Base-by-base conservation (phyloP, 306 rosid species). In the Castanea sativa region DNA sequence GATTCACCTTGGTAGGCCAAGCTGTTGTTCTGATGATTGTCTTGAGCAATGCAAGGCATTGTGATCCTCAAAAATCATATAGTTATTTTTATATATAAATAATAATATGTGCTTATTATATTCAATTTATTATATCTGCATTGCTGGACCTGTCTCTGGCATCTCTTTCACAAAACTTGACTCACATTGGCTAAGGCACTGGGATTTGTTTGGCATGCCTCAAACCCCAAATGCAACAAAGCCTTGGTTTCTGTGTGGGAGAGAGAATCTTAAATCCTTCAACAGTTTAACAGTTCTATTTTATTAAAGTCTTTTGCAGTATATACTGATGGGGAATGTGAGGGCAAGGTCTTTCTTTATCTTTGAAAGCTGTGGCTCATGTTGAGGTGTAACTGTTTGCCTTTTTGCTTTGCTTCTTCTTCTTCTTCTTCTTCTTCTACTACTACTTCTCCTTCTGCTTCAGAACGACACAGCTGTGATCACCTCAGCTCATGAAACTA, bases 141-240 rank as follows among this genome's bases (percentile, higher is more conserved):
- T 65, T 88, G 92, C 91, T 84, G 97, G 91, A 81, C 77, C 82
- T 86, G 92, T 83, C 92, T 78, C 79, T 73, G 84, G 97, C 98
- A 87, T 92, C 90, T 88, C 85, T 73, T 91, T 87, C 99, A 93
- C 97, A 85, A 91, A 91, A 86, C 96, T 93, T 83, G 87, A 86
- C 87, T 56, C 78, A 76, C 87, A 93, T 90, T 93, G 99, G 98
- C 87, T 84, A 82, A 82, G 85, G 76, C 92, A 89, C 92, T 93
- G 92, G 76, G 95, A 91, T 88, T 90, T 93, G 93, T 86, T 91
- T 88, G 87, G 98, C 97, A 93, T 90, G 97, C 94, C 82, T 83
- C 88, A 85, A 80, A 77, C 80, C 86, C 88, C 85, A 80, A 86
- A 82, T 79, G 85, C 88, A 86, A 74, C 79, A 86, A 49, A 86